Evolutionary conservation across 306 rosid species (phyloP).

Genomic region (Pachyrhizus erosus): DNA sequence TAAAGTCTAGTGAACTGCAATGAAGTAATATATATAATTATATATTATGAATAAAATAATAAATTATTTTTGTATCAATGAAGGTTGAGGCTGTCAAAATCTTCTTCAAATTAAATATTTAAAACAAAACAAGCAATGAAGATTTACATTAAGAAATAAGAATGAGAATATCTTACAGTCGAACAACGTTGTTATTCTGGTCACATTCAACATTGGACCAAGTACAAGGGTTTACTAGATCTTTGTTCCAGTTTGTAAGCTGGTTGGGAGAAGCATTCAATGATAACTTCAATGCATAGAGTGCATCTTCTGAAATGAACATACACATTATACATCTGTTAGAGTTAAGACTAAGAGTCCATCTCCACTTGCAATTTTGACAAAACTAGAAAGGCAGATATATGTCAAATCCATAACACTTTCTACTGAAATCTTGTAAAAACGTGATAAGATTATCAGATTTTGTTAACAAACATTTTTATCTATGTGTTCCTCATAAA

Average conservation of each 20-base stretch:
- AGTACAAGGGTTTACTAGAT: conserved; percentile 87
- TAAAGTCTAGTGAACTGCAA: conserved; percentile 78
- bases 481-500: not conserved
- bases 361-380: conserved; percentile 33
- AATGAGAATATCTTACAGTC: conserved; percentile 68
- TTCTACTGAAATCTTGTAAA: conserved; percentile 12
- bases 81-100: not conserved
- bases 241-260: conserved; percentile 77
- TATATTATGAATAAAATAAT: not conserved
- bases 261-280: conserved; percentile 66
- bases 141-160: conserved; percentile 27
- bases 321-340: conserved; percentile 38
- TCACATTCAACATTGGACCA: conserved; percentile 86
- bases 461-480: not conserved
- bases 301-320: conserved; percentile 74
- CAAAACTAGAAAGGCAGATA: conserved; percentile 13
- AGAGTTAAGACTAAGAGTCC: conserved; percentile 28
- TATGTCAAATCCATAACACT: conserved; percentile 9
- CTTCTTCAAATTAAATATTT: conserved; percentile 29
- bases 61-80: not conserved
- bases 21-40: conserved; percentile 39
- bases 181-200: conserved; percentile 50
- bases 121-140: conserved; percentile 9
- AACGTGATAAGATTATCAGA: not conserved
- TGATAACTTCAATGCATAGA: conserved; percentile 59